phyloP scores from a whole-genome alignment of 2,329 filamentous ascomycete genomes.

The Aspergillus pseudotamarii region DNA sequence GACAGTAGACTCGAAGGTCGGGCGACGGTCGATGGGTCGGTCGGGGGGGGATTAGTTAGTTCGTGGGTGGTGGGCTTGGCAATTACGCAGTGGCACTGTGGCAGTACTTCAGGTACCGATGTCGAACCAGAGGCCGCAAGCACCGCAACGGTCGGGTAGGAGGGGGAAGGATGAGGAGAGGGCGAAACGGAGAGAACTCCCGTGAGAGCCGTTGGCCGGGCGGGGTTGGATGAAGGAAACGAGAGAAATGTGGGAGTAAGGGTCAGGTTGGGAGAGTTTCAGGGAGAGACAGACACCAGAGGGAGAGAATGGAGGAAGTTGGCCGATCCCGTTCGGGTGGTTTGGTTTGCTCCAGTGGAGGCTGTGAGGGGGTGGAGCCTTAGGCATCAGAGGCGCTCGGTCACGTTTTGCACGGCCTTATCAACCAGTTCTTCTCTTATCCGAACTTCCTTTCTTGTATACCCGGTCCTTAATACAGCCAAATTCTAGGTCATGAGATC shows the following conservation, averaged over 20 bases:
- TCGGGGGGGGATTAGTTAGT: slow-evolving; percentile 15
- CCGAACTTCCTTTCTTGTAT: not conserved
- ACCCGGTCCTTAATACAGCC: too few relatives aligned
- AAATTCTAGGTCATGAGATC: not conserved
- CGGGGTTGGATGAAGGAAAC: not conserved
- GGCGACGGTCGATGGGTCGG: slow-evolving; percentile 21
- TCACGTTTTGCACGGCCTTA: slow-evolving; percentile 16
- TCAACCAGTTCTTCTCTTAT: not conserved
- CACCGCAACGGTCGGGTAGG: not conserved
- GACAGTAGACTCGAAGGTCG: slow-evolving; percentile 14
- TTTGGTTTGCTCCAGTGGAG: not conserved
- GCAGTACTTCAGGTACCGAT: slow-evolving; percentile 4
- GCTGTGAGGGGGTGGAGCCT: slow-evolving; percentile 5
- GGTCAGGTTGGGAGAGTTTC: not conserved
- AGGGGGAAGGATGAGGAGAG: not conserved
- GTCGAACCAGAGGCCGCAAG: not conserved
- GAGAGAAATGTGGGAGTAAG: not conserved
- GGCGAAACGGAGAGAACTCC: not conserved
- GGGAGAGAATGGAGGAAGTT: not conserved
- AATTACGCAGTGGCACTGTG: slow-evolving; percentile 7
- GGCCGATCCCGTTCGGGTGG: not conserved
- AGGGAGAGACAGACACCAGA: not conserved
- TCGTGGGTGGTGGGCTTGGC: slow-evolving; percentile 7
- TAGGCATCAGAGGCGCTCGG: slow-evolving; percentile 4
- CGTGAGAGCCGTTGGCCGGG: not conserved